These are phyloP conservation scores for Ophiorrhiza pumila DNA, from an alignment of 257 asterid genomes.

Conservation along the genomic window DNA sequence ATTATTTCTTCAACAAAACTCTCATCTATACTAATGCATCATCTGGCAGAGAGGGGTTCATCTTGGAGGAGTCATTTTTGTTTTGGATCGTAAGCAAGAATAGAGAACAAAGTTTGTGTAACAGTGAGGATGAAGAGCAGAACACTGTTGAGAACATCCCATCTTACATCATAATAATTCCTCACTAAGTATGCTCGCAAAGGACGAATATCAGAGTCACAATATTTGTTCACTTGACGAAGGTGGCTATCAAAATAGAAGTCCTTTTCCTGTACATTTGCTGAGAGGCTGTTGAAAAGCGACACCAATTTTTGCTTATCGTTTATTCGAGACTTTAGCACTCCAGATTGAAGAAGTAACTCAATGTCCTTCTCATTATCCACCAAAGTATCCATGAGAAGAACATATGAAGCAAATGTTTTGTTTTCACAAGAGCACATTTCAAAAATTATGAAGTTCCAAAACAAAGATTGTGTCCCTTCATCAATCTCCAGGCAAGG, in stretches of 20 bases:
- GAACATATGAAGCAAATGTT: conserved; percentile 8
- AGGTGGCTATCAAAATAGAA: conserved; percentile 1
- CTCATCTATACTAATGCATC: too few relatives aligned
- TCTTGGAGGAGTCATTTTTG: not conserved
- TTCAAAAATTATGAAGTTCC: conserved; percentile 22
- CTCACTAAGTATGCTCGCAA: not conserved
- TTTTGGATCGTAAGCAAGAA: conserved; percentile 11
- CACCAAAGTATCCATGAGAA: conserved; percentile 18
- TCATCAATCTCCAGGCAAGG: conserved; percentile 14
- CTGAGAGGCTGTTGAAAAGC: conserved; percentile 16
- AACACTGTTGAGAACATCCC: conserved; percentile 18
- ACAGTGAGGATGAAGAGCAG: conserved; percentile 17
- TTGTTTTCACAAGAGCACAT: not conserved
- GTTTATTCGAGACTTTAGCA: conserved; percentile 6
- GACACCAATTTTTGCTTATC: conserved; percentile 9
- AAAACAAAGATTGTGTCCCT: not conserved
- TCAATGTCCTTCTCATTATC: conserved; percentile 14
- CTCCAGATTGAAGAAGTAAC: not conserved
- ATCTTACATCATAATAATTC: conserved; percentile 11
- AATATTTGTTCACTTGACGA: not conserved
- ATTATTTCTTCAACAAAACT: too few relatives aligned
- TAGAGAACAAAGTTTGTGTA: conserved; percentile 21
- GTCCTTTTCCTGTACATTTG: not conserved
- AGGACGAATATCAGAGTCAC: not conserved
- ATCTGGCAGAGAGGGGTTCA: too few relatives aligned